A percentile compares a stretch with the other conserved stretches of the same genome.
Evolutionary conservation across 192 early-diverging fungal species (phyloP).

Genomic region (Obelidium mucronatum): DNA sequence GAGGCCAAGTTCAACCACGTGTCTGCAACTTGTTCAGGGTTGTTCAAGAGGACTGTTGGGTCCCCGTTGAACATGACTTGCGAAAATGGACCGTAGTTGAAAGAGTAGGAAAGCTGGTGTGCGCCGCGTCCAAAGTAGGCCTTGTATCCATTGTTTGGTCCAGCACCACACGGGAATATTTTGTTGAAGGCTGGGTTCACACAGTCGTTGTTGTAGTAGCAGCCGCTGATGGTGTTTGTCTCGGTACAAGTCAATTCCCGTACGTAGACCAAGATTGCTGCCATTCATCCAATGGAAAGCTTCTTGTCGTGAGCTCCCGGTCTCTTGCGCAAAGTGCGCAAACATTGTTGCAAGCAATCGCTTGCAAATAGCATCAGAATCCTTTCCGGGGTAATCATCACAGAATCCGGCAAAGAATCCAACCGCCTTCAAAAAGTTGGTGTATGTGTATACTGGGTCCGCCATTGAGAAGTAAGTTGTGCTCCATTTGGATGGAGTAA

Average conservation of each 20-base stretch:
- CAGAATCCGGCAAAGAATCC: conserved; percentile 9
- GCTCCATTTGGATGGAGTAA: conserved; percentile 12
- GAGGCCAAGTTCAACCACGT: conserved; percentile 13
- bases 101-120: conserved; percentile 18
- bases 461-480: conserved; percentile 8
- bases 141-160: neutral
- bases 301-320: neutral
- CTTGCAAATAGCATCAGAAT: conserved; percentile 25
- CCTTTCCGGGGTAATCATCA: neutral
- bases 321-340: conserved; percentile 25
- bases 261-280: neutral
- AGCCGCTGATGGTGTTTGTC: conserved; percentile 2
- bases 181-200: conserved; percentile 14
- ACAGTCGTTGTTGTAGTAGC: conserved; percentile 27
- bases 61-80: neutral
- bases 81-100: too few species aligned
- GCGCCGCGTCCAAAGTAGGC: conserved; percentile 21
- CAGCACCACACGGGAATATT: neutral
- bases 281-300: conserved; percentile 6
- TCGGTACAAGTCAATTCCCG: conserved; percentile 10
- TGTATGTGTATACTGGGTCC: conserved; percentile 26
- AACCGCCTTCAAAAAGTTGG: conserved; percentile 7
- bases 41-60: conserved; percentile 11
- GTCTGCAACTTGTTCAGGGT: conserved; percentile 9
- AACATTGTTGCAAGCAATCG: conserved; percentile 5